Evolutionary conservation across 371 early-diverging fungal species (phyloP).

Genomic region (Apophysomyces trapeziformis): DNA sequence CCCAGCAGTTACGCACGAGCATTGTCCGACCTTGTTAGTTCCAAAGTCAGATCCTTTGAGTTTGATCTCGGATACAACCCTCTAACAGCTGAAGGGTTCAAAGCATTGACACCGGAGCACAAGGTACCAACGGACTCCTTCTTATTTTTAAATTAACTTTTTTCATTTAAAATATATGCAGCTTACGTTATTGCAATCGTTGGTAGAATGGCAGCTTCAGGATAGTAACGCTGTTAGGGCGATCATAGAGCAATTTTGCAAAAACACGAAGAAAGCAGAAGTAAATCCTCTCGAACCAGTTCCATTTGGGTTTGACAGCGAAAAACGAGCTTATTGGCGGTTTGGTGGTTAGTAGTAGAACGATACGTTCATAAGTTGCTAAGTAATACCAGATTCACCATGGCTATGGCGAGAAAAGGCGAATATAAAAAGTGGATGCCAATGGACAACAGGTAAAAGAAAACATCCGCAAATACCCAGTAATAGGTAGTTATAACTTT

Average conservation of each 20-base stretch:
- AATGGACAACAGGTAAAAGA: slow-evolving; percentile 10
- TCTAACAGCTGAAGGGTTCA: slow-evolving; percentile 25
- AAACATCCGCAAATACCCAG: background rate
- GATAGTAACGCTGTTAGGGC: slow-evolving; percentile 37
- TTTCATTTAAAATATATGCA: slow-evolving; percentile 3
- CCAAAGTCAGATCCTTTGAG: slow-evolving; percentile 38
- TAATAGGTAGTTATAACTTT: background rate
- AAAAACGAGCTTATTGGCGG: slow-evolving; percentile 16
- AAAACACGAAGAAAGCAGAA: slow-evolving; percentile 15
- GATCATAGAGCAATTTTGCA: slow-evolving; percentile 25
- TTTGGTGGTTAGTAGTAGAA: slow-evolving; percentile 10
- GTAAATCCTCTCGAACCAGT: slow-evolving; percentile 22
- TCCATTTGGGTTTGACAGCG: slow-evolving; percentile 10
- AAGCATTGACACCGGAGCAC: slow-evolving; percentile 20
- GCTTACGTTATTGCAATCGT: slow-evolving; percentile 33
- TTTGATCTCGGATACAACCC: slow-evolving; percentile 42
- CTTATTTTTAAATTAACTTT: background rate
- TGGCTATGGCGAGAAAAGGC: slow-evolving; percentile 14
- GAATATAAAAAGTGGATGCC: background rate
- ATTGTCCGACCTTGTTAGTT: slow-evolving; percentile 31
- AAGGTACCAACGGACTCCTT: slow-evolving; percentile 29
- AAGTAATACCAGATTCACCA: slow-evolving; percentile 6
- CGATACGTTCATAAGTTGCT: background rate
- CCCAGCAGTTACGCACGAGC: slow-evolving; percentile 25
- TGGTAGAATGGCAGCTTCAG: slow-evolving; percentile 54